Conservation (phyloP, 768 basidiomycete genomes). For the Lactifluus hygrophoroides region DNA sequence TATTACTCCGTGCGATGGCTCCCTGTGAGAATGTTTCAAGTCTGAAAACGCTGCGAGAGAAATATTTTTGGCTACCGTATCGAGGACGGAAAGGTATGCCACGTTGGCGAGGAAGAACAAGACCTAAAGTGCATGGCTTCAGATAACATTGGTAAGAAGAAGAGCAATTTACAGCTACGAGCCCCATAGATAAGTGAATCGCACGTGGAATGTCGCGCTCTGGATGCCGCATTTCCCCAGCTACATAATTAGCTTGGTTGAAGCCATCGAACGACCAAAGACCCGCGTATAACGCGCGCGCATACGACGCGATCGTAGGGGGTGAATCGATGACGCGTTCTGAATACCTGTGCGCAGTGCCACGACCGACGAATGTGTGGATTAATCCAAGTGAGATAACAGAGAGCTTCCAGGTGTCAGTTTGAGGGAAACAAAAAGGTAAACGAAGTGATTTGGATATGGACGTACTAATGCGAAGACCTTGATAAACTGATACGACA, state of each 20-base stretch:
- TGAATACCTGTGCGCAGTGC: neutral
- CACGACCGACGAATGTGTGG: neutral
- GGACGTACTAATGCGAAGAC: neutral
- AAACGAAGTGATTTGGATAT: neutral
- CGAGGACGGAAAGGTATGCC: conserved; percentile 7
- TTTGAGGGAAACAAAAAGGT: too few relatives aligned
- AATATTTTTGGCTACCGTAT: neutral
- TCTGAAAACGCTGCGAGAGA: neutral
- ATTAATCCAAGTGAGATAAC: neutral
- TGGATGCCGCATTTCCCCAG: conserved; percentile 3
- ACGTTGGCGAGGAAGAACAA: conserved; percentile 5
- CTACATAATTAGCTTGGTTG: conserved; percentile 7
- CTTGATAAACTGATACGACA: neutral
- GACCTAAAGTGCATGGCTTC: neutral
- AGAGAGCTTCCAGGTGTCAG: neutral
- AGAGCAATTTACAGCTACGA: neutral
- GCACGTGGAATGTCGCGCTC: conserved; percentile 6
- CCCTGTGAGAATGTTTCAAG: neutral
- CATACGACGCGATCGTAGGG: conserved; percentile 1
- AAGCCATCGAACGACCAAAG: conserved; percentile 8
- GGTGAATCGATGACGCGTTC: neutral
- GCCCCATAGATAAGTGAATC: conserved; percentile 3
- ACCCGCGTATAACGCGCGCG: neutral
- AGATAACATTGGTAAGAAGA: neutral
- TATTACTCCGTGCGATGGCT: neutral